A percentile compares a stretch with the other conserved stretches of the same genome.
phyloP scores from a whole-genome alignment of 2,329 filamentous ascomycete species.

The Clonostachys solani region DNA sequence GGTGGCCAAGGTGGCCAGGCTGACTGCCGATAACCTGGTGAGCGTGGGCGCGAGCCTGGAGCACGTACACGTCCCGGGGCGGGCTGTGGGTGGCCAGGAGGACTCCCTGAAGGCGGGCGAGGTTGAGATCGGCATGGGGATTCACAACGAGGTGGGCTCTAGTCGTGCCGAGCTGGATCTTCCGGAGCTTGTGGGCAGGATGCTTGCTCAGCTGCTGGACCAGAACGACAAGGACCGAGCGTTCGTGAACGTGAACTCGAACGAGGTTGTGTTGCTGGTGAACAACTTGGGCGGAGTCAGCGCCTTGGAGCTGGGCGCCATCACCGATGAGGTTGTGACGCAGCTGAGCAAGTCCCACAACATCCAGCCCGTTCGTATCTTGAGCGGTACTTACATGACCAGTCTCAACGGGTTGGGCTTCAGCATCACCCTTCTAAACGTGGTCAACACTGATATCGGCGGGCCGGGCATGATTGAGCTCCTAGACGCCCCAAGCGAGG shows the following conservation, averaged over 20 bases:
- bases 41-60: constrained; percentile 82
- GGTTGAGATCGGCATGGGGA: constrained; percentile 71
- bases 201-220: constrained; percentile 68
- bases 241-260: constrained; percentile 59
- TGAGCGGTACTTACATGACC: constrained; percentile 73
- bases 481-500: constrained; percentile 66
- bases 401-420: constrained; percentile 74
- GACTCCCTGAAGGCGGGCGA: constrained; percentile 51
- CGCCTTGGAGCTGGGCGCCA: constrained; percentile 66
- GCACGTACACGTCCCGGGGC: constrained; percentile 90
- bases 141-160: constrained; percentile 66
- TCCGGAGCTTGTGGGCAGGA: constrained; percentile 52
- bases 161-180: constrained; percentile 46
- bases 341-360: constrained; percentile 55
- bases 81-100: constrained; percentile 47
- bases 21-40: constrained; percentile 72
- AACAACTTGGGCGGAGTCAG: constrained; percentile 77
- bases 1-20: constrained; percentile 66
- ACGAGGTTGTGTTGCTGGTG: constrained; percentile 64
- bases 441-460: constrained; percentile 52
- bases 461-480: constrained; percentile 63
- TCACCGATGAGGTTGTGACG: constrained; percentile 62
- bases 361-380: constrained; percentile 60
- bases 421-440: constrained; percentile 66
- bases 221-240: constrained; percentile 63